Base-by-base conservation (phyloP, 179 eudicot species). In the Vitellaria paradoxa region DNA sequence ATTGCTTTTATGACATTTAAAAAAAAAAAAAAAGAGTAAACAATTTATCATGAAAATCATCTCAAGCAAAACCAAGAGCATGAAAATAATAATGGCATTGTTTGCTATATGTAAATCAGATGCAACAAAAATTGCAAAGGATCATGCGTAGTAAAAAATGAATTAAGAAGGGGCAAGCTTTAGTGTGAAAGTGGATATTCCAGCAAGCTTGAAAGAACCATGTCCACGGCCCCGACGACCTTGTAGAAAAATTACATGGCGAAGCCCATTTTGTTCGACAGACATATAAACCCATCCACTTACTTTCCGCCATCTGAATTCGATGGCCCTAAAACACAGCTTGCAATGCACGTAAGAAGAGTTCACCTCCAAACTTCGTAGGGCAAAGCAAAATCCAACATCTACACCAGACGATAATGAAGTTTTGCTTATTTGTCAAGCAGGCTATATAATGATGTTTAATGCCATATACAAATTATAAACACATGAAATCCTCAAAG, bases 1-100 rank as follows among this genome's bases (percentile, higher is more conserved):
- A n/a, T 40, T 30, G 65, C 60, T n/a, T 70, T 20, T 46, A 17
- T 78, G 63, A 17, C 47, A 49, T 26, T 14, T 9, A 30, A n/a
- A 37, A 61, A 13, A 42, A 14, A 8, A 45, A 60, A 4, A 8
- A 56, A 1, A 52, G 24, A 37, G 5, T 65, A 72, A 42, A 55
- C 11, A 14, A 60, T 37, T 20, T 37, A 72, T 52, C 64, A 63
- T n/a, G 65, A 62, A 62, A 72, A 73, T 21, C 50, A 21, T 73
- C 45, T 12, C 52, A 9, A 73, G n/a, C 3, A 20, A 73, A 17
- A 13, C 62, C 45, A 53, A 46, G 14, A 71, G 7, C 13, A 9
- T 26, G 53, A 26, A 26, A 11, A n/a, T 18, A 18, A 59, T 13
- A 15, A 59, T 52, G 23, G 9, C 37, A 37, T 37, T 5, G 8